Evolutionary conservation across 805 yeast genomes (phyloP).

Genomic region (Pichia cephalocereana): DNA sequence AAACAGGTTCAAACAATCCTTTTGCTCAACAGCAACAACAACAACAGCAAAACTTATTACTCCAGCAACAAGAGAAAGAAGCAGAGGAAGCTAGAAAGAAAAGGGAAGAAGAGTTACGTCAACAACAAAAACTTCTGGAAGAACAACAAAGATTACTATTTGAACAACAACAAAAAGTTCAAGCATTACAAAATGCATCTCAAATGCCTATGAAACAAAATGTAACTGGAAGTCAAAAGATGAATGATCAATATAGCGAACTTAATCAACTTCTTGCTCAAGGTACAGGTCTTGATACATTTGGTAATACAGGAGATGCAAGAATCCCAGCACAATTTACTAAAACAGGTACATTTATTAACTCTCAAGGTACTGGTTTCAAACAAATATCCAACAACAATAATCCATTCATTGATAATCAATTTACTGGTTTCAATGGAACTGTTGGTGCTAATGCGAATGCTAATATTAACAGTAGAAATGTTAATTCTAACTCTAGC

Average conservation of each 20-base stretch:
- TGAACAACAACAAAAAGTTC: conserved; percentile 8
- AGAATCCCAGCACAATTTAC: conserved; percentile 94
- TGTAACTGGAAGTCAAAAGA: conserved; percentile 44
- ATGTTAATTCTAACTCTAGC: conserved; percentile 13
- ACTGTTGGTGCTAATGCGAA: background rate
- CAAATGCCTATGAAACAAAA: conserved; percentile 32
- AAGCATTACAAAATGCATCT: conserved; percentile 20
- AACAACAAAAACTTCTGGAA: conserved; percentile 7
- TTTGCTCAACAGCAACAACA: conserved; percentile 17
- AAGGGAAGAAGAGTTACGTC: conserved; percentile 34
- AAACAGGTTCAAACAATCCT: conserved; percentile 32
- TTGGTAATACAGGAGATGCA: conserved; percentile 75
- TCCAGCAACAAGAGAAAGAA: conserved; percentile 4
- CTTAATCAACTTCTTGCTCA: conserved; percentile 70
- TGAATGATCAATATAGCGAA: conserved; percentile 55
- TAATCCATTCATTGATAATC: conserved; percentile 54
- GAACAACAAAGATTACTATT: conserved; percentile 7
- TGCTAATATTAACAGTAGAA: background rate
- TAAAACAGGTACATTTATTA: conserved; percentile 67
- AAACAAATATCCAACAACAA: conserved; percentile 41
- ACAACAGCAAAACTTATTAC: background rate
- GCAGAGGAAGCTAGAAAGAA: conserved; percentile 38
- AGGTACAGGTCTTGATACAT: conserved; percentile 91
- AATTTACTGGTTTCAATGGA: conserved; percentile 52
- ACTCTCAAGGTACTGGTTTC: conserved; percentile 82